Percentiles rank a stretch among this genome's conserved stretches.
These are phyloP conservation scores for Jatropha curcas DNA, from an alignment of 345 rosid genomes.

Conservation along the genomic window DNA sequence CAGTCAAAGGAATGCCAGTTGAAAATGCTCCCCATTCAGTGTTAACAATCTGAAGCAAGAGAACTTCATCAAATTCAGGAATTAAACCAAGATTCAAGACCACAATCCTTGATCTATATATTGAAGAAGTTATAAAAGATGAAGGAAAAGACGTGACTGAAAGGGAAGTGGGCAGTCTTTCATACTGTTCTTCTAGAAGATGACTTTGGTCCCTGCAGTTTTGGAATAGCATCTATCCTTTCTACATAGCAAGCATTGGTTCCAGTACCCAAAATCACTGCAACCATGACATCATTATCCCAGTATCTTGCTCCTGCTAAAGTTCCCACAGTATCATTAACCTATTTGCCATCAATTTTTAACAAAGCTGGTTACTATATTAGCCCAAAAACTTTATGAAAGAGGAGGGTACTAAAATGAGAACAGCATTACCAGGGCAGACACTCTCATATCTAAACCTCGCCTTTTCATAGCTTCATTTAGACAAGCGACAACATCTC, in stretches of 20 bases:
- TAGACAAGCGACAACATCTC: constrained; percentile 74
- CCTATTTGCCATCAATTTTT: constrained; percentile 36
- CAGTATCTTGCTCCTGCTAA: constrained; percentile 79
- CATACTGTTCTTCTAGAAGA: constrained; percentile 55
- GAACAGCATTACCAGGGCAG: constrained; percentile 62
- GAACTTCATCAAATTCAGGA: constrained; percentile 18
- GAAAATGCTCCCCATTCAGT: constrained; percentile 94
- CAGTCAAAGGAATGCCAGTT: constrained; percentile 63
- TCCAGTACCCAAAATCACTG: constrained; percentile 91
- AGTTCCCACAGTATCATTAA: constrained; percentile 79
- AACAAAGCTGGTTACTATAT: not conserved
- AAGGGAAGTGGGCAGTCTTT: not conserved
- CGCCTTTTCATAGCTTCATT: constrained; percentile 76
- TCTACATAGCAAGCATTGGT: constrained; percentile 95
- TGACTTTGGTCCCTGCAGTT: constrained; percentile 42
- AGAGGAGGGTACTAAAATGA: not conserved
- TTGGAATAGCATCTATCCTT: constrained; percentile 59
- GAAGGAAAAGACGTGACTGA: not conserved
- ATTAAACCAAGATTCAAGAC: not conserved
- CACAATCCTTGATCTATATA: not conserved
- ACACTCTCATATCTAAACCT: constrained; percentile 70
- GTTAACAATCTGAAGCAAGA: constrained; percentile 56
- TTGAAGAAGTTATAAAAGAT: constrained; percentile 1
- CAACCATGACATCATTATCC: constrained; percentile 84
- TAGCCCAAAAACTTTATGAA: not conserved